A percentile compares a stretch with the other conserved stretches of the same genome.
Evolutionary conservation across 176 grass and related monocot species (phyloP).

Genomic region (Luzula sylvatica): DNA sequence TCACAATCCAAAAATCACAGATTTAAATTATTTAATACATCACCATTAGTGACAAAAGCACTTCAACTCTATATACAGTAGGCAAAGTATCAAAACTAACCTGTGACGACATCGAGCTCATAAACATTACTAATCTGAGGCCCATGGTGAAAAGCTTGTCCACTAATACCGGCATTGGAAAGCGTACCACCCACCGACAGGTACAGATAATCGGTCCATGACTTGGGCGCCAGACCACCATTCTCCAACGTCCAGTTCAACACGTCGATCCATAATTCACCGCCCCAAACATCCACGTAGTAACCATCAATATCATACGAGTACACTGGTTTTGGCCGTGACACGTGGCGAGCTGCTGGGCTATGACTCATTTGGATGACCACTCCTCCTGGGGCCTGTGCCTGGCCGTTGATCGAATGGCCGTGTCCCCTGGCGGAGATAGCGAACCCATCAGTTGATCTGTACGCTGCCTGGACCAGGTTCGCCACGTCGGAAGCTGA

Average conservation of each 20-base stretch:
- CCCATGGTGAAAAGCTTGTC: slow-evolving; percentile 77
- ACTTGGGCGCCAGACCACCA: slow-evolving; percentile 67
- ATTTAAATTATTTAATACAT: too few species aligned
- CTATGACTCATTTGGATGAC: slow-evolving; percentile 69
- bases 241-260: slow-evolving; percentile 74
- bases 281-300: slow-evolving; percentile 88
- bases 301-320: slow-evolving; percentile 34
- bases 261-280: slow-evolving; percentile 77
- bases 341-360: background rate
- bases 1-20: slow-evolving; percentile 11
- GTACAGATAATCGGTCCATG: slow-evolving; percentile 93
- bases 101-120: slow-evolving; percentile 84
- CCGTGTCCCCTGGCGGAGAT: slow-evolving; percentile 69
- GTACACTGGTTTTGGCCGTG: slow-evolving; percentile 40
- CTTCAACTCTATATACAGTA: background rate
- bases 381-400: slow-evolving; percentile 50
- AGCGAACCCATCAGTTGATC: slow-evolving; percentile 30
- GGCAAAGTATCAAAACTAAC: slow-evolving; percentile 22
- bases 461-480: slow-evolving; percentile 38
- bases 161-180: slow-evolving; percentile 88
- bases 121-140: slow-evolving; percentile 80
- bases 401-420: slow-evolving; percentile 86
- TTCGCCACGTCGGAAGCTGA: slow-evolving; percentile 38
- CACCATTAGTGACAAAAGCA: background rate
- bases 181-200: slow-evolving; percentile 89